These are phyloP conservation scores for Escovopsis sp. DNA, from an alignment of 2,329 filamentous ascomycete species.

Conservation along the genomic window DNA sequence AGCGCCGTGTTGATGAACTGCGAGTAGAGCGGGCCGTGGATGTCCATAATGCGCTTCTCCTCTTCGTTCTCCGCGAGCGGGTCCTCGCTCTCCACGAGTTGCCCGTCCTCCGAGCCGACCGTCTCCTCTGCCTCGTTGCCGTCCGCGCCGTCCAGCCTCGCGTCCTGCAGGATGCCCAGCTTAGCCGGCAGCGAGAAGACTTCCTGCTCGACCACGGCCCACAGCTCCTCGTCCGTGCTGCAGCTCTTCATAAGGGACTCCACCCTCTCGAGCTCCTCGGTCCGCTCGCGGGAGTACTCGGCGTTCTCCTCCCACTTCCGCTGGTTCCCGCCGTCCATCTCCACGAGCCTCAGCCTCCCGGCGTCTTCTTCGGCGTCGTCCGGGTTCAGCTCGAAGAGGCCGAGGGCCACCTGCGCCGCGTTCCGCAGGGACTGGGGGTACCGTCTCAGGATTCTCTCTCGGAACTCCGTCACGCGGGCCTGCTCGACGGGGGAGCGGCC, in stretches of 20 bases:
- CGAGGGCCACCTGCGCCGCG: slow-evolving; percentile 25
- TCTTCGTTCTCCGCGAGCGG: slow-evolving; percentile 5
- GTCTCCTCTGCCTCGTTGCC: slow-evolving; percentile 8
- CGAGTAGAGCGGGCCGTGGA: slow-evolving; percentile 52
- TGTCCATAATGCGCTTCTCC: slow-evolving; percentile 30
- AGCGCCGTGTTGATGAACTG: slow-evolving; percentile 44
- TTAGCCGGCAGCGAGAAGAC: slow-evolving; percentile 47
- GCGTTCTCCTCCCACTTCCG: slow-evolving; percentile 20
- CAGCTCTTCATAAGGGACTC: slow-evolving; percentile 39
- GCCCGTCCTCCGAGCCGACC: slow-evolving; percentile 5
- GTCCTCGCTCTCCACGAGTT: slow-evolving; percentile 1
- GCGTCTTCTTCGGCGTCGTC: slow-evolving; percentile 8
- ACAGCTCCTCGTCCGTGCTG: slow-evolving; percentile 47
- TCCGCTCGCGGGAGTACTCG: slow-evolving; percentile 22
- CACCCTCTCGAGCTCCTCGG: slow-evolving; percentile 36
- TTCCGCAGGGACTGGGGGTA: slow-evolving; percentile 25
- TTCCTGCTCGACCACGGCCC: slow-evolving; percentile 50
- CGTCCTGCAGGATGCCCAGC: slow-evolving; percentile 33
- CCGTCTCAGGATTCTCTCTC: slow-evolving; percentile 21
- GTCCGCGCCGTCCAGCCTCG: neutral
- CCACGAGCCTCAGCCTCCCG: slow-evolving; percentile 11
- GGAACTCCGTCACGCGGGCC: slow-evolving; percentile 16
- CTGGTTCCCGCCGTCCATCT: slow-evolving; percentile 17
- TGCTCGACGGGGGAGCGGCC: slow-evolving; percentile 20
- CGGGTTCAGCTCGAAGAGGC: slow-evolving; percentile 22